phyloP scores from a whole-genome alignment of 768 basidiomycete species.

The Solioccasus polychromus region DNA sequence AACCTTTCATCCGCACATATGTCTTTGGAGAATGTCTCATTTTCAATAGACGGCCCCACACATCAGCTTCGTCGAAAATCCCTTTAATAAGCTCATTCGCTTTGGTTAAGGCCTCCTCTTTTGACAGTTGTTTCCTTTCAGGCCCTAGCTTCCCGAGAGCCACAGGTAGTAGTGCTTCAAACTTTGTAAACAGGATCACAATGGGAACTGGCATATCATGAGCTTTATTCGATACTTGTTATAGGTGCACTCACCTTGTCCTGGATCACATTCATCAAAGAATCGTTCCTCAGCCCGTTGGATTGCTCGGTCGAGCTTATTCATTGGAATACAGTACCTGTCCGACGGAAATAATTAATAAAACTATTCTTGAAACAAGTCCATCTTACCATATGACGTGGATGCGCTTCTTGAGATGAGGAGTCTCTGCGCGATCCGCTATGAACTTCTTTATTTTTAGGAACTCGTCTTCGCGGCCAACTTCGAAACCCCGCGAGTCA shows the following conservation, averaged over 20 bases:
- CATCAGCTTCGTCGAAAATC: background rate
- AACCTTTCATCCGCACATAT: background rate
- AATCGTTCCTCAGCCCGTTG: background rate
- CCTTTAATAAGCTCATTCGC: background rate
- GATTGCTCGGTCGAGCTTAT: background rate
- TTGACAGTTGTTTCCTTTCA: background rate
- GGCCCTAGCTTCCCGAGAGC: background rate
- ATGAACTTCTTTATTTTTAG: no score
- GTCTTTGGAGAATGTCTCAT: background rate
- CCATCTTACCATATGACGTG: no score
- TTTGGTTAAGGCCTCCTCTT: background rate
- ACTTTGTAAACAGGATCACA: background rate
- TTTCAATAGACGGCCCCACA: background rate
- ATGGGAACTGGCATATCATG: background rate
- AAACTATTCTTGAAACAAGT: no score
- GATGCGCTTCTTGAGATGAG: no score
- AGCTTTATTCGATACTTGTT: background rate
- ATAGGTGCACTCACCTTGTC: background rate
- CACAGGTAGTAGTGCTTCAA: background rate
- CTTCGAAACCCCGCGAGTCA: background rate
- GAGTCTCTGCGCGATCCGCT: no score
- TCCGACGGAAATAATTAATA: background rate
- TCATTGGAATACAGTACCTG: slow-evolving; percentile 1
- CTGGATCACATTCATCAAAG: background rate
- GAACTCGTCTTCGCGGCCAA: no score